Conservation (phyloP, 208 protist species). For the Blechomonas ayalai region DNA sequence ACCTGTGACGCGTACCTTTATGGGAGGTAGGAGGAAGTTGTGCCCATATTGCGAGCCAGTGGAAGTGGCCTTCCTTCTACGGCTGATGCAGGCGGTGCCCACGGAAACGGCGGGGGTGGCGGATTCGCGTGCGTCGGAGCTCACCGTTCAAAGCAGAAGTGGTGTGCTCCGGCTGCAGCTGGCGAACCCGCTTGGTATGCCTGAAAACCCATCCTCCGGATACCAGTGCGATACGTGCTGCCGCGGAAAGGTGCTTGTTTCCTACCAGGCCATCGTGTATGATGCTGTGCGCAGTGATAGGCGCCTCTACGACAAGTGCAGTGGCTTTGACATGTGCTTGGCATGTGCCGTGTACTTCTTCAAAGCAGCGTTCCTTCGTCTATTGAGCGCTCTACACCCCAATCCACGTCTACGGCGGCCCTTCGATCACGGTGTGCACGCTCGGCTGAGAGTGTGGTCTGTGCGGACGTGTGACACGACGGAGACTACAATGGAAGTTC, state of each 20-base stretch:
- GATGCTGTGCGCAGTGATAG: neutral
- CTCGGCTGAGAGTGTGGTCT: constrained; percentile 1
- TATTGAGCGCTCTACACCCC: neutral
- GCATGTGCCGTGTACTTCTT: constrained; percentile 3
- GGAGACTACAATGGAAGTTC: neutral
- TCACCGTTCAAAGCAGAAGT: neutral
- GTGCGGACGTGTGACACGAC: neutral
- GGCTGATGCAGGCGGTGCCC: constrained; percentile 8
- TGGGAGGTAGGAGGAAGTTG: too few relatives aligned
- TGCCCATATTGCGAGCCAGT: too few relatives aligned
- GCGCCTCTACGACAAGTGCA: neutral
- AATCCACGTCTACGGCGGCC: neutral
- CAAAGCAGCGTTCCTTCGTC: neutral
- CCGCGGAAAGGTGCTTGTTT: neutral
- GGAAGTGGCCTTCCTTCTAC: neutral
- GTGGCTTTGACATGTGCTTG: constrained; percentile 1
- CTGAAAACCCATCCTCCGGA: neutral
- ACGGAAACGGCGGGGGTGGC: constrained; percentile 13
- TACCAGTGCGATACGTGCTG: constrained; percentile 2
- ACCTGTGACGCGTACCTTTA: too few relatives aligned
- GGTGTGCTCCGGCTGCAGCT: neutral
- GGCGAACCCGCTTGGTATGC: neutral
- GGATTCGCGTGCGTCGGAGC: too few relatives aligned
- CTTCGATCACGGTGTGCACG: neutral
- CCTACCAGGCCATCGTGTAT: constrained; percentile 1